Conservation (phyloP, 2,329 filamentous ascomycete genomes). For the Talaromyces sp. region DNA sequence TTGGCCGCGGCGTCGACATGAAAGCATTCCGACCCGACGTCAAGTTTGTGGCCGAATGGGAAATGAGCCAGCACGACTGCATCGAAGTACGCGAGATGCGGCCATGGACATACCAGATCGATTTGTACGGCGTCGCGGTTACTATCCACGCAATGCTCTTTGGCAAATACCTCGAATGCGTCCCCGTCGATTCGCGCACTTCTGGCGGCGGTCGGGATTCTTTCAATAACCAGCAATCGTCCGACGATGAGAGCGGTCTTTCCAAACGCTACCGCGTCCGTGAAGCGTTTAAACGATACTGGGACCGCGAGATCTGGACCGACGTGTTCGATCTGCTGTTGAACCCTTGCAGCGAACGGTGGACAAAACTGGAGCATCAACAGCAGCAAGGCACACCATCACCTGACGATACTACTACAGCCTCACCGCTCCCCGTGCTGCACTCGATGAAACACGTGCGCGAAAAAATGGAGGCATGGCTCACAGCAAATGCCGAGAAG, state of each 20-base stretch:
- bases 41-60: conserved; percentile 94
- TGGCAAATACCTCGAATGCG: conserved; percentile 88
- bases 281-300: conserved; percentile 87
- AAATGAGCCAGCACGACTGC: conserved; percentile 80
- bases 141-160: conserved; percentile 86
- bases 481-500: conserved; percentile 76
- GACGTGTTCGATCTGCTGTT: conserved; percentile 79
- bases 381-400: background rate
- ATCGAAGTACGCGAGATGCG: conserved; percentile 91
- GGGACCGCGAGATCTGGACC: conserved; percentile 88
- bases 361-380: conserved; percentile 56
- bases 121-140: conserved; percentile 89
- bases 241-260: background rate
- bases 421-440: conserved; percentile 64
- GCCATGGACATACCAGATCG: conserved; percentile 96
- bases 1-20: conserved; percentile 93
- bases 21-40: conserved; percentile 70
- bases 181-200: conserved; percentile 35
- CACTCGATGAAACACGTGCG: conserved; percentile 65
- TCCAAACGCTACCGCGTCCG: conserved; percentile 70
- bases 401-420: background rate
- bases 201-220: conserved; percentile 13
- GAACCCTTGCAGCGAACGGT: conserved; percentile 63
- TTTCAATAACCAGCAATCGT: background rate
- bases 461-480: conserved; percentile 77